Evolutionary conservation across 2,329 filamentous ascomycete species (phyloP), one percentile per base, ranked within the genome.

Genomic region (Aureobasidium namibiae): DNA sequence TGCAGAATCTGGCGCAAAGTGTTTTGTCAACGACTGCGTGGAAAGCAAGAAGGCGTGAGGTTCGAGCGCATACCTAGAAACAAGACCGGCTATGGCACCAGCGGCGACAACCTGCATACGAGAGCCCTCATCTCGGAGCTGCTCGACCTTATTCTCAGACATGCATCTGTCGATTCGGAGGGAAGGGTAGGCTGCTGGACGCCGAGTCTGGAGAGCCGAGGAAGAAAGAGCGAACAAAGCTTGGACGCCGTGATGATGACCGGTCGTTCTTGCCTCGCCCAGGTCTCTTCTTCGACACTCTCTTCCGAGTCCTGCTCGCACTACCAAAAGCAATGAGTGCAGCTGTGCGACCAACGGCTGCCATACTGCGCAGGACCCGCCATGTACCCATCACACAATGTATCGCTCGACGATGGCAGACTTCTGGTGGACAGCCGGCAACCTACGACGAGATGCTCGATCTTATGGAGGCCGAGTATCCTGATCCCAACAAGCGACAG

Each of bases 1-100:
- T 87, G 69, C 94, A 84, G 78, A 99, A 97, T 71, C 89, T 91
- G 66, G 8, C 41, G 14, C 23, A 50, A 1, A 49, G 13, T 24
- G 18, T 42, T 14, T 13, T 50, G 61, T 41, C 60, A 59, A 54
- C 56, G 53, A 36, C 41, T 23, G 42, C 33, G 56, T 31, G 4
- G 14, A 34, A 60, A 39, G 31, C 23, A 29, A 29, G 45, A 39
- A 18, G 50, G 57, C 36, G 29, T 21, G 10, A 39, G 41, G 16
- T 56, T 26, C 6, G 14, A 5, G 33, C 2, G 59, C 71, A 59
- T 80, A 90, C 87, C 92, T 87, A 58, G 94, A 94, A 64, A 97
- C 85, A 65, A 97, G 82, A 61, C 94, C 94, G 64, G 94, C 90
- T 65, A 83, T 76, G 46, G 82, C 85, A 67, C 86, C 86, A 60